phyloP scores from a whole-genome alignment of 73 alveolate genomes.

The Uronychia binucleata region DNA sequence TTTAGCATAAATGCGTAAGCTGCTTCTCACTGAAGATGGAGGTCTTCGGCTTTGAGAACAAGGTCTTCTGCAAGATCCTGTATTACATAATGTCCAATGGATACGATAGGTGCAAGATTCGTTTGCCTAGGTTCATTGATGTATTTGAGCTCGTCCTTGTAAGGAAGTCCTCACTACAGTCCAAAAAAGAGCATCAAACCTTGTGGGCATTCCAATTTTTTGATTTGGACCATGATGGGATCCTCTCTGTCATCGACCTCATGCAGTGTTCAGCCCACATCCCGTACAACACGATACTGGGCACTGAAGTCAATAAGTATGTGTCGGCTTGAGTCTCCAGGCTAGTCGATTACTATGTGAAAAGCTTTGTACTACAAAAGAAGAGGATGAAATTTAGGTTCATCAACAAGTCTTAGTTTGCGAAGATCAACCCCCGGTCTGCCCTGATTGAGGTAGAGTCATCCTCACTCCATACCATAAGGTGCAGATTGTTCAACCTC shows the following conservation, averaged over 20 bases:
- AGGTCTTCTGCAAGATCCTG: neutral
- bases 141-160: neutral
- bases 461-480: neutral
- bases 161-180: neutral
- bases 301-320: neutral
- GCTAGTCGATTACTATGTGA: neutral
- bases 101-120: neutral
- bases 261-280: neutral
- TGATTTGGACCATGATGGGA: neutral
- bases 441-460: neutral
- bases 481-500: neutral
- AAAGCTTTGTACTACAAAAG: neutral
- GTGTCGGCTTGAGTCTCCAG: neutral
- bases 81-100: neutral
- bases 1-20: neutral
- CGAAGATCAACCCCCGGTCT: neutral
- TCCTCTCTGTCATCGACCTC: neutral
- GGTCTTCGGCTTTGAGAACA: neutral
- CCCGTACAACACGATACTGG: neutral
- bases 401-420: neutral
- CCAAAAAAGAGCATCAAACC: neutral
- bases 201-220: neutral
- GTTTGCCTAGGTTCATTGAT: neutral
- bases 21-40: neutral
- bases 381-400: neutral